Conservation (phyloP, 148 eudicot species). For the Nepenthes gracilis region DNA sequence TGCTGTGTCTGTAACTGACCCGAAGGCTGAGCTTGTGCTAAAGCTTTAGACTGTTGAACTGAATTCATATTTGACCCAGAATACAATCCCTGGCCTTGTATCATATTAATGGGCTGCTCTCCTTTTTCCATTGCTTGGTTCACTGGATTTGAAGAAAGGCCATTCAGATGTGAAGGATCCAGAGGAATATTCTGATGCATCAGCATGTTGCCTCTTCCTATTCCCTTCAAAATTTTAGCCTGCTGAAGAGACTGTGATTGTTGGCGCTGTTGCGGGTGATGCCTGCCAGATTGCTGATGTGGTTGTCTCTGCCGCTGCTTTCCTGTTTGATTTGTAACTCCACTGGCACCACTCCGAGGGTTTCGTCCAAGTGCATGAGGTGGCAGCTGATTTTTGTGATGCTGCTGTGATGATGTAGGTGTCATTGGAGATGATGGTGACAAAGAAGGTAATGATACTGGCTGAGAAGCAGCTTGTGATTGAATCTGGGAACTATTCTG, state of each 20-base stretch:
- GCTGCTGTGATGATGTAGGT: slow-evolving; percentile 39
- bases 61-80: slow-evolving; percentile 26
- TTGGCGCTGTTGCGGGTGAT: slow-evolving; percentile 66
- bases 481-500: slow-evolving; percentile 46
- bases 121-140: slow-evolving; percentile 53
- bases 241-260: slow-evolving; percentile 45
- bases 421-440: slow-evolving; percentile 29
- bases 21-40: slow-evolving; percentile 22
- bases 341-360: slow-evolving; percentile 34
- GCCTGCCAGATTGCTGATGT: slow-evolving; percentile 40
- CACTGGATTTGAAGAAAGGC: slow-evolving; percentile 27
- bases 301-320: slow-evolving; percentile 38
- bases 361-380: slow-evolving; percentile 43
- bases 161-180: slow-evolving; percentile 45
- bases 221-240: slow-evolving; percentile 48
- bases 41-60: slow-evolving; percentile 32
- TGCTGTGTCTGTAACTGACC: slow-evolving; percentile 34
- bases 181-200: slow-evolving; percentile 39
- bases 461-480: slow-evolving; percentile 45
- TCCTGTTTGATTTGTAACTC: slow-evolving; percentile 39
- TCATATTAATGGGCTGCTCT: slow-evolving; percentile 30
- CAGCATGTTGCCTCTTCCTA: slow-evolving; percentile 45
- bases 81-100: slow-evolving; percentile 33
- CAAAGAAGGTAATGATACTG: slow-evolving; percentile 29
- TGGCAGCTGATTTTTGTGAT: slow-evolving; percentile 41